Evolutionary conservation across 257 asterid genomes (phyloP).

Genomic region (Przewalskia tangutica): DNA sequence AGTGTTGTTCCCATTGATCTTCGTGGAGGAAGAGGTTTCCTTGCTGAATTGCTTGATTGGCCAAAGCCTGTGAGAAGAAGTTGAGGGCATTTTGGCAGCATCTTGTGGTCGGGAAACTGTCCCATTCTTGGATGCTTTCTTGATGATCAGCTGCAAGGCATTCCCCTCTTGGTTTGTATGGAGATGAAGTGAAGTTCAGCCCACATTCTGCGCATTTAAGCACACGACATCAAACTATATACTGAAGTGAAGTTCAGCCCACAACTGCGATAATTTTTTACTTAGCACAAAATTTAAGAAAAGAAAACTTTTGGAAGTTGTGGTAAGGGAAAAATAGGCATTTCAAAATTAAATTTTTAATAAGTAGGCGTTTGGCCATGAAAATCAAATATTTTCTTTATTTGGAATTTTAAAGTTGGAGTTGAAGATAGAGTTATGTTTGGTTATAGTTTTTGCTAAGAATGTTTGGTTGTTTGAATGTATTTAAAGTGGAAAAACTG

Average conservation of each 20-base stretch:
- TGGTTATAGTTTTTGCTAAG: no score
- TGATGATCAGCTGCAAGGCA: constrained; percentile 20
- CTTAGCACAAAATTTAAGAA: no score
- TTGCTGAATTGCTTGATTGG: constrained; percentile 21
- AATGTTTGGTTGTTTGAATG: no score
- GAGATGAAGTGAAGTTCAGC: constrained; percentile 34
- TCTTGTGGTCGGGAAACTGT: constrained; percentile 30
- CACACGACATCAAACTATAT: not conserved
- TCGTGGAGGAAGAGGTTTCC: constrained; percentile 27
- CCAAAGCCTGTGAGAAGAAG: constrained; percentile 40
- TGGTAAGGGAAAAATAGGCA: no score
- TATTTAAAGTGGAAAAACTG: no score
- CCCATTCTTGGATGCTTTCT: constrained; percentile 36
- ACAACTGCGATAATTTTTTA: constrained; percentile 30
- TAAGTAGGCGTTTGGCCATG: no score
- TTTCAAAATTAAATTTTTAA: no score
- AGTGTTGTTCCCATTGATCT: constrained; percentile 30
- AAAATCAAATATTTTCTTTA: no score
- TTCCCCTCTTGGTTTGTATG: constrained; percentile 58
- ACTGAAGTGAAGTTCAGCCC: constrained; percentile 32
- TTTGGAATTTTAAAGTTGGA: no score
- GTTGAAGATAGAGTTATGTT: no score
- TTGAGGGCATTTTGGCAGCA: constrained; percentile 59
- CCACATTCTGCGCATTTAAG: constrained; percentile 36
- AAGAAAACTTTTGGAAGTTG: no score